These are phyloP conservation scores for Gaeumannomyces tritici DNA, from an alignment of 2,329 filamentous ascomycete genomes.

Conservation along the genomic window DNA sequence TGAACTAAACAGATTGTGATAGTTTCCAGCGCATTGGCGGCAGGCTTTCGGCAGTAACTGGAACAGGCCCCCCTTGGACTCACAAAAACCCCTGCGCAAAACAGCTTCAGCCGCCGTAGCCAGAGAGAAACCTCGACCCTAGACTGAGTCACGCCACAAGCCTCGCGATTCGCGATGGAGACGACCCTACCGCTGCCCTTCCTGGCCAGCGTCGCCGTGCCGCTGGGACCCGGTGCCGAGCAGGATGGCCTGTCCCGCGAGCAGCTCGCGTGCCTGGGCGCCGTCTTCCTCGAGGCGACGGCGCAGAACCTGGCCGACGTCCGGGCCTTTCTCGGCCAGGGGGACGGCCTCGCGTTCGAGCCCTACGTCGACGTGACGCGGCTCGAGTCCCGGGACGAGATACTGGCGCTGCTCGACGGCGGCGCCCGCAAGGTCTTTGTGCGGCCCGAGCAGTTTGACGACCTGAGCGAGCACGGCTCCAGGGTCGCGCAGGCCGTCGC, in stretches of 20 bases:
- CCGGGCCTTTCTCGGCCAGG: slow-evolving; percentile 34
- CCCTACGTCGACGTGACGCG: slow-evolving; percentile 70
- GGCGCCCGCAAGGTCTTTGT: slow-evolving; percentile 84
- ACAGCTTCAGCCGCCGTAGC: too few relatives aligned
- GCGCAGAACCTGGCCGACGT: slow-evolving; percentile 29
- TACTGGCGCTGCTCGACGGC: slow-evolving; percentile 72
- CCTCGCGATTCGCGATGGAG: slow-evolving; percentile 39
- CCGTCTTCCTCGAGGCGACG: slow-evolving; percentile 46
- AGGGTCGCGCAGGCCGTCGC: slow-evolving; percentile 44
- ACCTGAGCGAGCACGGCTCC: slow-evolving; percentile 44
- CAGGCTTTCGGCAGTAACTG: too few relatives aligned
- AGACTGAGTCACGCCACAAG: not conserved
- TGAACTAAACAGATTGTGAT: too few relatives aligned
- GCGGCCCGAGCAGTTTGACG: slow-evolving; percentile 54
- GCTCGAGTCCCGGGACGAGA: slow-evolving; percentile 59
- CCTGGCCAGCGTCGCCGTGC: slow-evolving; percentile 46
- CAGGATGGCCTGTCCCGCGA: slow-evolving; percentile 43
- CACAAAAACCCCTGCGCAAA: too few relatives aligned
- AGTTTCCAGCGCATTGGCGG: too few relatives aligned
- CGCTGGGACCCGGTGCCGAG: slow-evolving; percentile 33
- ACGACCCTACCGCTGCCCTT: slow-evolving; percentile 55
- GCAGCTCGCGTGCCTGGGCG: slow-evolving; percentile 50
- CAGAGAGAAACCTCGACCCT: not conserved
- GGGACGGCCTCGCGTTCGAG: slow-evolving; percentile 42
- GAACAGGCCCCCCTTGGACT: too few relatives aligned